A percentile compares a stretch with the other conserved stretches of the same genome.
Conservation (phyloP, 2,329 filamentous ascomycete species). For the Emericellopsis cladophorae region DNA sequence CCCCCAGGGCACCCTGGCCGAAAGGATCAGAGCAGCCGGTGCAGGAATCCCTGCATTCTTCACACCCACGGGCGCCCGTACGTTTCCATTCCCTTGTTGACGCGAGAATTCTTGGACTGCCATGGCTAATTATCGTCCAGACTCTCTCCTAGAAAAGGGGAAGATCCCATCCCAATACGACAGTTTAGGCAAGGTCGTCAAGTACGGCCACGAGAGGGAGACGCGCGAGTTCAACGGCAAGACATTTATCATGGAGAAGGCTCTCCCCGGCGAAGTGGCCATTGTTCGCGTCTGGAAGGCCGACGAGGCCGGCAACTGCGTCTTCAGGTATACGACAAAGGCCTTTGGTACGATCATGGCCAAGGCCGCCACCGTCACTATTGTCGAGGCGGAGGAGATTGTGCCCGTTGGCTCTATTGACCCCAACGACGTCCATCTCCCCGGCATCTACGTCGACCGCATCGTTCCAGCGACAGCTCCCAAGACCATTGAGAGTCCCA, state of each 20-base stretch:
- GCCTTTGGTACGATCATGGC: conserved; percentile 68
- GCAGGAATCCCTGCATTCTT: conserved; percentile 73
- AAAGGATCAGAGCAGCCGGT: conserved; percentile 59
- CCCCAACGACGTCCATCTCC: conserved; percentile 64
- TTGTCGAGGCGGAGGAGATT: conserved; percentile 78
- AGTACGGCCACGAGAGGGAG: conserved; percentile 55
- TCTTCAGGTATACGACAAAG: conserved; percentile 68
- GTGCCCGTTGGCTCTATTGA: conserved; percentile 62
- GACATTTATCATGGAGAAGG: conserved; percentile 65
- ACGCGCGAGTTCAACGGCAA: conserved; percentile 61
- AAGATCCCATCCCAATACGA: conserved; percentile 55
- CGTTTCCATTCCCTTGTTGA: conserved; percentile 12
- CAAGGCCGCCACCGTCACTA: conserved; percentile 64
- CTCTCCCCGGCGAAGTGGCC: conserved; percentile 63
- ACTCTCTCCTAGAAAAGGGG: conserved; percentile 55
- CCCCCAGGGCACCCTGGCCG: conserved; percentile 63
- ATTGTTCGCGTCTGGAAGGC: conserved; percentile 67
- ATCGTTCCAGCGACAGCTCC: conserved; percentile 61
- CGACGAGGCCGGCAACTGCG: conserved; percentile 65
- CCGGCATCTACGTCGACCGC: conserved; percentile 72
- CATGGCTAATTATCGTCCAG: conserved; percentile 14
- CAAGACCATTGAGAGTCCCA: conserved; percentile 62
- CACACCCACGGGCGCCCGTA: conserved; percentile 59
- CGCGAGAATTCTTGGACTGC: neutral
- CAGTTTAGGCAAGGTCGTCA: conserved; percentile 44